Evolutionary conservation across 1,284 basidiomycete species (phyloP), one percentile per base, ranked within the genome.

Genomic region (Sphaerobolus stellatus): DNA sequence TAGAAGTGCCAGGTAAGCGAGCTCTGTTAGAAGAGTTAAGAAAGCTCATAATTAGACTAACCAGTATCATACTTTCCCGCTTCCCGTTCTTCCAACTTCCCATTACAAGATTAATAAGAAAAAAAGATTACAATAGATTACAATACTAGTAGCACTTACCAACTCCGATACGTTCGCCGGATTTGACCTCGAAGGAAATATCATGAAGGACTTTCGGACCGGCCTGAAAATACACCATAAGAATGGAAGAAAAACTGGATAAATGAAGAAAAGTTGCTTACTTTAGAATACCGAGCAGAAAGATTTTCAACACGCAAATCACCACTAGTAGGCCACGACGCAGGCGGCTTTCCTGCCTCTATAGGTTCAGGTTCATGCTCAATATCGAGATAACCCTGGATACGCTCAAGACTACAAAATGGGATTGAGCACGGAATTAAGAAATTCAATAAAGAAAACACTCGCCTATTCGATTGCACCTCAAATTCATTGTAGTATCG

Each of bases 241-340:
- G 9, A 18, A 11, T 14, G 6, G 63, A 49, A 71, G 70, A 6
- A 48, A 29, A 1, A 46, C 43, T 34, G 33, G 11, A 18, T 34
- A 18, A 34, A 34, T 11, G 33, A 30, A 25, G 5, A 25, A 50
- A 18, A 34, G 18, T 63, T 0, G 75, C 74, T 5, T 44, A 64
- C 79, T 28, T 51, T 55, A 4, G 82, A 79, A 60, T 86, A 87
- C 25, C 75, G 73, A 27, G 83, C 83, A 11, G 75, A 79, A 8
- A 86, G 69, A 18, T 77, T 76, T 58, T 90, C 81, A 0, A 90
- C 84, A 4, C 72, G 67, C 31, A 92, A 71, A 31, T 82, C 75
- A 4, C 90, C 90, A 38, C 82, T 86, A 0, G 84, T 77, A 0
- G 90, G 90, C 89, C 90, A 92, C 56, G 86, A 82, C 0, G 88